A percentile compares a stretch with the other conserved stretches of the same genome.
Evolutionary conservation across 257 asterid species (phyloP).

Genomic region (Lantana camara): DNA sequence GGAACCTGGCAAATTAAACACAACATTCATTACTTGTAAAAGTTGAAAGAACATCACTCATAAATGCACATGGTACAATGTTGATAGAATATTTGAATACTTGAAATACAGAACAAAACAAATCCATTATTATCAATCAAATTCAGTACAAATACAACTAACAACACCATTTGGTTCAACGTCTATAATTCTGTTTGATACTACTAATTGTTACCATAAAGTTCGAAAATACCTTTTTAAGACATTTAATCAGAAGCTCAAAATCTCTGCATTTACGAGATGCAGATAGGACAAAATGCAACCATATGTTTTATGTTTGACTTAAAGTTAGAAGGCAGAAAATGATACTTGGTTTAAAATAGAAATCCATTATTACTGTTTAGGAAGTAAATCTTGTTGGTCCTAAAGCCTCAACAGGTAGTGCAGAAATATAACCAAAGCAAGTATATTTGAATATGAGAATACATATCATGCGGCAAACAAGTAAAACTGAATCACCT

Average conservation of each 20-base stretch:
- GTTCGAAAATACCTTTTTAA: not conserved
- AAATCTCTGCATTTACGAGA: slow-evolving; percentile 6
- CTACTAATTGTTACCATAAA: not conserved
- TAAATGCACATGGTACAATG: not conserved
- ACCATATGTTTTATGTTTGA: not conserved
- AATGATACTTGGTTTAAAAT: not conserved
- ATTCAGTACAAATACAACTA: slow-evolving; percentile 18
- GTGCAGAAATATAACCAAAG: not conserved
- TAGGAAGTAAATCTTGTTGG: not conserved
- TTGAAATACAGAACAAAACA: not conserved
- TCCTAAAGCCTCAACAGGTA: slow-evolving; percentile 4
- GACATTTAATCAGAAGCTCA: not conserved
- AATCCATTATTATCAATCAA: not conserved
- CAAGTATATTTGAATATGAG: slow-evolving; percentile 13
- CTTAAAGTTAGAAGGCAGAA: not conserved
- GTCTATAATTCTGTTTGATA: not conserved
- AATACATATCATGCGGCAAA: not conserved
- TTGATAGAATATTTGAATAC: not conserved
- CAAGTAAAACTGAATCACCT: slow-evolving; percentile 54
- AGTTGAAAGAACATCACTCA: slow-evolving; percentile 6
- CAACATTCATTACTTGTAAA: slow-evolving; percentile 4
- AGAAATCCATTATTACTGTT: not conserved
- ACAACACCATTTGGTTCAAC: slow-evolving; percentile 6
- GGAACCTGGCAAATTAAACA: slow-evolving; percentile 63
- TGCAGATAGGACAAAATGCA: slow-evolving; percentile 4